These are phyloP conservation scores for Crithidia acanthocephali DNA, from an alignment of 208 protist genomes.

Conservation along the genomic window DNA sequence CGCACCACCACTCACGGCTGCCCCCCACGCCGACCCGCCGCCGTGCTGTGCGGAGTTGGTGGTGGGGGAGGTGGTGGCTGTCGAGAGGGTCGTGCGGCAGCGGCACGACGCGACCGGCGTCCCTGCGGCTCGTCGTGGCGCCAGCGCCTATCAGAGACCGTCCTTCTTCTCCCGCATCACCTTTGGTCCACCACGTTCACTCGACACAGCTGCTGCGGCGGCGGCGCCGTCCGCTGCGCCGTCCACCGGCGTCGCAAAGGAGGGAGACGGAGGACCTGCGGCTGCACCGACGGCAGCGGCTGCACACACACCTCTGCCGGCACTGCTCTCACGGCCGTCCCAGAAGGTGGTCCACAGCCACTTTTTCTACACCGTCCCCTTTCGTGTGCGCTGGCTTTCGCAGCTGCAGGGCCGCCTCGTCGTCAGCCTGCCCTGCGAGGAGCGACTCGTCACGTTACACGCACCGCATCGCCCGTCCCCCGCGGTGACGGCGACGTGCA, in stretches of 20 bases:
- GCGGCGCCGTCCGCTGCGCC: neutral
- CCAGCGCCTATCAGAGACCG: neutral
- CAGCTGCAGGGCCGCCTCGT: conserved; percentile 40
- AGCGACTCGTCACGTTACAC: conserved; percentile 64
- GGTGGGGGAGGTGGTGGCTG: conserved; percentile 43
- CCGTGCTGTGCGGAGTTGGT: conserved; percentile 55
- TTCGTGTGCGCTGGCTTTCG: conserved; percentile 61
- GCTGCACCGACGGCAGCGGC: neutral
- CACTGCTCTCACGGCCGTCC: neutral
- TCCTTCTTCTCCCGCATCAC: conserved; percentile 10
- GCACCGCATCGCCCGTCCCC: conserved; percentile 16
- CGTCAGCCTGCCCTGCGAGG: conserved; percentile 77
- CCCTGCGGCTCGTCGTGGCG: neutral
- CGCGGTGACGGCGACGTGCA: neutral
- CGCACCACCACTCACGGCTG: neutral
- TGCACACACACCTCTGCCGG: neutral
- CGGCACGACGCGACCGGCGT: neutral
- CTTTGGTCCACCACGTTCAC: neutral
- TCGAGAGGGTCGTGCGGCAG: conserved; percentile 34
- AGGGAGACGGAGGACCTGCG: no score
- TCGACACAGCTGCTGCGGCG: neutral
- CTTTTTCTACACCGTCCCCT: conserved; percentile 66
- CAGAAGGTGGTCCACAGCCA: conserved; percentile 20
- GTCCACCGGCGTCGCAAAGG: no score
- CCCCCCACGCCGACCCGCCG: conserved; percentile 1